Percentiles rank a stretch among this genome's conserved stretches.
phyloP scores from a whole-genome alignment of 306 rosid genomes.

The Cajanus cajan region DNA sequence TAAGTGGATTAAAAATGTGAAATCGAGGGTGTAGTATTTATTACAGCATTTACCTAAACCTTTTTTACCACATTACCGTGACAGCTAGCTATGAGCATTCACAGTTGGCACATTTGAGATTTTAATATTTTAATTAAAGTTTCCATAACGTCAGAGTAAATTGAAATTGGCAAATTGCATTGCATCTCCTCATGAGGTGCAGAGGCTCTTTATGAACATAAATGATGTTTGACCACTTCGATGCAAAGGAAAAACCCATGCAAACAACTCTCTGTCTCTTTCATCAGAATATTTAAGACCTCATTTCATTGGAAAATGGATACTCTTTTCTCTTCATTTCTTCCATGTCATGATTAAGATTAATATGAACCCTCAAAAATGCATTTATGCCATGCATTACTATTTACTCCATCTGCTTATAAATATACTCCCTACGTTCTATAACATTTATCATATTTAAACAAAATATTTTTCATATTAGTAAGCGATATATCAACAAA shows the following conservation, averaged over 20 bases:
- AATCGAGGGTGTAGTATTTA: background rate
- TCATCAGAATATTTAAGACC: background rate
- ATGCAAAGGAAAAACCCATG: background rate
- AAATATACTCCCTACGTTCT: too few species aligned
- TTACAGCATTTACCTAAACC: background rate
- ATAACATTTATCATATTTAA: too few species aligned
- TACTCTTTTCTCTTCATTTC: background rate
- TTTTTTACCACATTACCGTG: background rate
- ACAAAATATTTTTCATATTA: too few species aligned
- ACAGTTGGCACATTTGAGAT: background rate
- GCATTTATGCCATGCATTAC: background rate
- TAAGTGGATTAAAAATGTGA: too few species aligned
- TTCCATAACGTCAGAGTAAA: background rate
- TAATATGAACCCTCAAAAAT: background rate
- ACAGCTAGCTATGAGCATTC: conserved; percentile 25
- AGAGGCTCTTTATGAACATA: conserved; percentile 23
- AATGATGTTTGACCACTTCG: conserved; percentile 20
- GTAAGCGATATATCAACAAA: too few species aligned
- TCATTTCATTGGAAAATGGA: background rate
- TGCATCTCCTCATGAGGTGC: too few species aligned
- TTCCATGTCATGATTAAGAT: background rate
- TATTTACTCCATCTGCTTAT: too few species aligned
- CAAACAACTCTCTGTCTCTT: background rate
- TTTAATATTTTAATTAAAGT: background rate
- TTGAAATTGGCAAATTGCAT: too few species aligned